Evolutionary conservation across 345 rosid species (phyloP).

Genomic region (Linum trigynum): DNA sequence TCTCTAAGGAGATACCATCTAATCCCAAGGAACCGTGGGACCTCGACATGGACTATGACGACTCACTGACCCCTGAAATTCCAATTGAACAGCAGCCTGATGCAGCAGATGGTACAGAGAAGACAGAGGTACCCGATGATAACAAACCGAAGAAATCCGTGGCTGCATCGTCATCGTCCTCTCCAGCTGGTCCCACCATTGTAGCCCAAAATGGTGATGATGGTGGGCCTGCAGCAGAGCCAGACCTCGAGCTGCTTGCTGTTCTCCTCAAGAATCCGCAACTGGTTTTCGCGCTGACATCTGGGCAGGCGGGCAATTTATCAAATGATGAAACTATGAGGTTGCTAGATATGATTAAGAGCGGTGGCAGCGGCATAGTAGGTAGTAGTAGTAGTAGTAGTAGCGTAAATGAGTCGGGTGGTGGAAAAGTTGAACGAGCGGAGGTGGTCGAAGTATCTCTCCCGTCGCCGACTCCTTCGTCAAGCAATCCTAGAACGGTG

Average conservation of each 20-base stretch:
- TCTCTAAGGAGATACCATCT: conserved; percentile 50
- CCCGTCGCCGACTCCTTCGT: conserved; percentile 89
- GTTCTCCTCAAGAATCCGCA: conserved; percentile 84
- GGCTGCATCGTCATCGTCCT: conserved; percentile 24
- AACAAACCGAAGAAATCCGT: conserved; percentile 24
- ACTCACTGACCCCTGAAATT: conserved; percentile 73
- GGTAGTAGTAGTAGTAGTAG: not conserved
- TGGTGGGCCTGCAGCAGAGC: conserved; percentile 35
- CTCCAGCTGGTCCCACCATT: conserved; percentile 16
- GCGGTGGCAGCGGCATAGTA: conserved; percentile 31
- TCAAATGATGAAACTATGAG: conserved; percentile 61
- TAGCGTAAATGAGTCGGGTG: conserved; percentile 19
- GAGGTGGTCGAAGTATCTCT: conserved; percentile 81
- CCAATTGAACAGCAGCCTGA: conserved; percentile 81
- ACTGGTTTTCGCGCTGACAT: conserved; percentile 81
- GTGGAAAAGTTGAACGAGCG: conserved; percentile 27
- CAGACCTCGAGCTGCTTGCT: conserved; percentile 92
- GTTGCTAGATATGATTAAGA: conserved; percentile 71
- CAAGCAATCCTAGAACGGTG: conserved; percentile 89
- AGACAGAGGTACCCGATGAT: conserved; percentile 29
- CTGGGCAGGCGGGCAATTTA: conserved; percentile 61
- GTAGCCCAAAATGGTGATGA: not conserved
- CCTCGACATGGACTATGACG: conserved; percentile 85
- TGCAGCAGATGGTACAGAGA: conserved; percentile 33
- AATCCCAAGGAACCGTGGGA: conserved; percentile 99